A percentile compares a stretch with the other conserved stretches of the same genome.
Conservation (phyloP, 345 rosid genomes). For the Syzygium jambos region DNA sequence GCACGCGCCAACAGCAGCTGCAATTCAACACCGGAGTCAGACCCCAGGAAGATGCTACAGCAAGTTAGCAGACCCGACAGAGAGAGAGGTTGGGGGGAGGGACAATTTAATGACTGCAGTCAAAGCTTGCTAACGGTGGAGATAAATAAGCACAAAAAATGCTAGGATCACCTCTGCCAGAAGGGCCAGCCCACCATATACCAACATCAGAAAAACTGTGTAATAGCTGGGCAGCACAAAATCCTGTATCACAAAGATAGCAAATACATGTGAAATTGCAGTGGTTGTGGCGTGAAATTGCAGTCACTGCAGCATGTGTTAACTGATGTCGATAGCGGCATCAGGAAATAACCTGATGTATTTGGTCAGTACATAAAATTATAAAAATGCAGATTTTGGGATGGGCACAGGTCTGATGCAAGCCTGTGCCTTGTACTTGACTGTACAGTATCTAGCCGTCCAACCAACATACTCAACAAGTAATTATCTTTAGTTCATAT, state of each 20-base stretch:
- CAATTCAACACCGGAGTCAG: not conserved
- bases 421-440: not conserved
- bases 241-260: conserved; percentile 31
- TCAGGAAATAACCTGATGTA: not conserved
- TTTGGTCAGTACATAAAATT: not conserved
- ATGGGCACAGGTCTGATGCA: not conserved
- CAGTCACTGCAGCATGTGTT: not conserved
- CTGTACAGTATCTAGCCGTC: not conserved
- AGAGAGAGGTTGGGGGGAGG: not conserved
- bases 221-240: conserved; percentile 56
- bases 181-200: conserved; percentile 63
- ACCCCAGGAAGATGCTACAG: not conserved
- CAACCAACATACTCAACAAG: not conserved
- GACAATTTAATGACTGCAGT: not conserved
- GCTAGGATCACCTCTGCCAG: conserved; percentile 54
- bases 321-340: not conserved
- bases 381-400: not conserved
- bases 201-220: conserved; percentile 43
- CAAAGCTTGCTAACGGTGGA: not conserved
- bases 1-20: conserved; percentile 79
- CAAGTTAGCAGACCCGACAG: not conserved
- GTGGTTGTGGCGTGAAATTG: not conserved
- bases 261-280: not conserved
- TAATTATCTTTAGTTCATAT: not conserved
- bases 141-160: not conserved